These are phyloP conservation scores for Talaromyces sp. DNA, from an alignment of 2,329 filamentous ascomycete genomes.

Conservation along the genomic window DNA sequence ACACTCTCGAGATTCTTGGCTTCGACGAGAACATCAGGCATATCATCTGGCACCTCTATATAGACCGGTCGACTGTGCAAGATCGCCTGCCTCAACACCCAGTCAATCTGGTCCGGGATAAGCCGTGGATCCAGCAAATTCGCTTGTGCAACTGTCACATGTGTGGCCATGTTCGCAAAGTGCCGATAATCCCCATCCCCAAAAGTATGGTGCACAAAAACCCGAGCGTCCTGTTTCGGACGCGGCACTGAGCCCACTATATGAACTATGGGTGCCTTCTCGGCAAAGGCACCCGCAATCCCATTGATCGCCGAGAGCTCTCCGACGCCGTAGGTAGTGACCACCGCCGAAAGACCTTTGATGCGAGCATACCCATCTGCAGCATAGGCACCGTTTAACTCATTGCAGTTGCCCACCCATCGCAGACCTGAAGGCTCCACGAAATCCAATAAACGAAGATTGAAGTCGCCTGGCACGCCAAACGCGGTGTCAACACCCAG, in stretches of 20 bases:
- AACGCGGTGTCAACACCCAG: conserved; percentile 13
- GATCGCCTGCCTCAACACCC: conserved; percentile 21
- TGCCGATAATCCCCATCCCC: conserved; percentile 23
- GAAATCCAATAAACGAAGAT: neutral
- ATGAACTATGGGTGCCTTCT: conserved; percentile 21
- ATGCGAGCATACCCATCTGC: conserved; percentile 20
- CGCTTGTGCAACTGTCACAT: conserved; percentile 51
- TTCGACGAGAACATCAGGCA: conserved; percentile 3
- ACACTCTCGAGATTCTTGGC: neutral
- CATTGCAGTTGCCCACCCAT: conserved; percentile 23
- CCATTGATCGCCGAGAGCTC: conserved; percentile 23
- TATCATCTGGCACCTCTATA: conserved; percentile 12
- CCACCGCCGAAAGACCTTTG: conserved; percentile 21
- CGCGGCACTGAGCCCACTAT: conserved; percentile 23
- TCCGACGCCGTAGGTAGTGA: conserved; percentile 23
- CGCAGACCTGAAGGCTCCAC: conserved; percentile 1
- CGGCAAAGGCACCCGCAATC: conserved; percentile 21
- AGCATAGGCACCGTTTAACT: conserved; percentile 23
- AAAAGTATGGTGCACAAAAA: conserved; percentile 29
- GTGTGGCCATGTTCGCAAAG: conserved; percentile 43
- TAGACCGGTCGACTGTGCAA: conserved; percentile 20
- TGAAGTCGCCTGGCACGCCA: conserved; percentile 17
- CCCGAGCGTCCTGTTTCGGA: conserved; percentile 18
- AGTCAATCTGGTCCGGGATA: conserved; percentile 43
- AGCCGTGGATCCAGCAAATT: conserved; percentile 45